Base-by-base conservation (phyloP, 176 grass and related monocot genomes). In the Paspalum vaginatum region DNA sequence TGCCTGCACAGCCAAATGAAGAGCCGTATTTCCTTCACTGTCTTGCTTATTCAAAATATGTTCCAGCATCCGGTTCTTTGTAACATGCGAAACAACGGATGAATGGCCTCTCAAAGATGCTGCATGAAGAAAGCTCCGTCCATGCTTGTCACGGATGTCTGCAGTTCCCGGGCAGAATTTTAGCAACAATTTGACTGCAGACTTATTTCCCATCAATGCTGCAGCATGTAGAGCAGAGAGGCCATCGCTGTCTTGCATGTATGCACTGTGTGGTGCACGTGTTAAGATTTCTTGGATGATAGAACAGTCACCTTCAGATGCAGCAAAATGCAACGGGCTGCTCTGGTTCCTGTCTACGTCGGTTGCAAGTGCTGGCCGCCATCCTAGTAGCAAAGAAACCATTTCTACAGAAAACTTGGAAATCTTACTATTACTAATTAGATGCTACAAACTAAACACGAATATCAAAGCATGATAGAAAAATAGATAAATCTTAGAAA, bases 41-140 rank as follows among this genome's bases (percentile, higher is more conserved):
- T 91, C 86, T 9, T 87, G 82, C 10, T 8, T 52, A 24, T 88
- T 85, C 63, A 91, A 9, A 22, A 85, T 47, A 17, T 61, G 61
- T 38, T 77, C 43, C 1, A 88, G 69, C 27, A 73, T 51, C 6
- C 14, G 24, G 48, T 4, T 72, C 8, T 39, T 45, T 6, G 10
- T 13, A 6, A 56, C 73, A 50, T 68, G 12, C 0, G 63, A 48
- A 0, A 78, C 4, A 39, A 88, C 41, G 9, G 70, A 83, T 1
- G 39, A 9, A 22, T 41, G 7, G 10, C 79, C 86, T 47, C 25
- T 53, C 67, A 61, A 45, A 16, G 70, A 65, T 12, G 74, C 81
- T 44, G 50, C 69, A 51, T 91, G 86, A 0, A 91, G 17, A 65
- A 91, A 91, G 4, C 24, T 91, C 57, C 9, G 43, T 8, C 89